Percentiles rank a stretch among this genome's conserved stretches.
Conservation (phyloP, 2,329 filamentous ascomycete genomes). For the Magnaporthiopsis poae region DNA sequence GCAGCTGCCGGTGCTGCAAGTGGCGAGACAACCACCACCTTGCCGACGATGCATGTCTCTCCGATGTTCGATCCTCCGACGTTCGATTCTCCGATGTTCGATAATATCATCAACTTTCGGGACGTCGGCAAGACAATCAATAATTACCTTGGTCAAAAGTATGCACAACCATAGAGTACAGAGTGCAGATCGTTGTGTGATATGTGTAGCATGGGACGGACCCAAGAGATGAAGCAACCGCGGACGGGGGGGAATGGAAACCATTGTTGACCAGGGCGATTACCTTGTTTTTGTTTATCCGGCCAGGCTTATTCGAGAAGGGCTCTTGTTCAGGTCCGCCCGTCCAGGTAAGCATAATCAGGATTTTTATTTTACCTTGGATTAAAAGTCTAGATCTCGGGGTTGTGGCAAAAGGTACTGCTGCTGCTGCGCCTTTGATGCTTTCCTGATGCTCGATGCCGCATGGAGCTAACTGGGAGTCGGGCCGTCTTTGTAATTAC, state of each 20-base stretch:
- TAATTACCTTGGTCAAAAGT: conserved; percentile 44
- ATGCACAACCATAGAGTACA: conserved; percentile 15
- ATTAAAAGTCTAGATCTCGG: not conserved
- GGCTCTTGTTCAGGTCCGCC: conserved; percentile 59
- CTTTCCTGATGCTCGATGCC: too few species aligned
- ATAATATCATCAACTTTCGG: conserved; percentile 63
- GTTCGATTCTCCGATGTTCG: conserved; percentile 23
- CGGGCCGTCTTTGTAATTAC: not conserved
- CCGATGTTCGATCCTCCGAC: conserved; percentile 28
- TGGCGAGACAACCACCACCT: too few species aligned
- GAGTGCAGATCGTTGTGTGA: too few species aligned
- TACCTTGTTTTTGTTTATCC: not conserved
- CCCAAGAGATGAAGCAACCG: not conserved
- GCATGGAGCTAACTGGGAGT: not conserved
- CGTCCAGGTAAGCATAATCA: conserved; percentile 28
- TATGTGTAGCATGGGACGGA: not conserved
- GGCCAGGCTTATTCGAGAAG: conserved; percentile 43
- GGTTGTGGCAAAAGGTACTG: not conserved
- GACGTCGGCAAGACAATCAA: conserved; percentile 65
- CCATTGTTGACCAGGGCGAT: not conserved
- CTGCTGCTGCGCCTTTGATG: not conserved
- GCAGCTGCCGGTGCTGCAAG: not conserved
- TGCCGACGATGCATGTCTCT: not conserved
- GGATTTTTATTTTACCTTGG: not conserved
- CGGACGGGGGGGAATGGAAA: too few species aligned